These are phyloP conservation scores for Lodderomyces beijingensis DNA, from an alignment of 1,139 yeast genomes.

Conservation along the genomic window DNA sequence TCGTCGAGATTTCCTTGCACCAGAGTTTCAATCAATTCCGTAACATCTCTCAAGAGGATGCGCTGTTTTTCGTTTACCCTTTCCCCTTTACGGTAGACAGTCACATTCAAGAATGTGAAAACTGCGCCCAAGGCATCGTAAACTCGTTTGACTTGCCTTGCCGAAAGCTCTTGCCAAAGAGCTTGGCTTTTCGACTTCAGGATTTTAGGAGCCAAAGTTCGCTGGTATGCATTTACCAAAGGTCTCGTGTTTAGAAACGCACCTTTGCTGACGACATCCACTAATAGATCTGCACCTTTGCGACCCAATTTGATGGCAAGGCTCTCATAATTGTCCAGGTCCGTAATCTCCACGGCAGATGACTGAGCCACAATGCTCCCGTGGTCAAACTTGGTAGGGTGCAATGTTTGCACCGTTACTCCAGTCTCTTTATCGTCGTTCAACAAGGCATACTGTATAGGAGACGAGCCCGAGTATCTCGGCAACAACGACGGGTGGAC, in stretches of 20 bases:
- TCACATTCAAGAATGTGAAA: conserved; percentile 41
- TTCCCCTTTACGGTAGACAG: conserved; percentile 25
- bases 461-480: conserved; percentile 81
- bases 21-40: conserved; percentile 3
- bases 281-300: conserved; percentile 58
- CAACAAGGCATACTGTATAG: conserved; percentile 75
- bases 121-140: conserved; percentile 59
- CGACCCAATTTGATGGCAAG: conserved; percentile 49
- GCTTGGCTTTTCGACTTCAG: conserved; percentile 36
- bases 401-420: conserved; percentile 83
- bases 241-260: conserved; percentile 15
- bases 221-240: conserved; percentile 10
- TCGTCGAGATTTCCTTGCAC: neutral
- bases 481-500: conserved; percentile 94
- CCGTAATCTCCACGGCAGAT: conserved; percentile 29
- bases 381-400: conserved; percentile 79
- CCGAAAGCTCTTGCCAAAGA: conserved; percentile 38
- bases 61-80: conserved; percentile 31
- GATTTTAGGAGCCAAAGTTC: conserved; percentile 59
- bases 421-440: conserved; percentile 67
- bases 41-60: conserved; percentile 42
- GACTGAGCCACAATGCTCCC: conserved; percentile 72
- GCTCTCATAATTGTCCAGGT: conserved; percentile 38
- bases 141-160: conserved; percentile 40
- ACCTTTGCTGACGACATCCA: conserved; percentile 34